Conservation (phyloP, 768 basidiomycete species). For the Boletus rex-veris region DNA sequence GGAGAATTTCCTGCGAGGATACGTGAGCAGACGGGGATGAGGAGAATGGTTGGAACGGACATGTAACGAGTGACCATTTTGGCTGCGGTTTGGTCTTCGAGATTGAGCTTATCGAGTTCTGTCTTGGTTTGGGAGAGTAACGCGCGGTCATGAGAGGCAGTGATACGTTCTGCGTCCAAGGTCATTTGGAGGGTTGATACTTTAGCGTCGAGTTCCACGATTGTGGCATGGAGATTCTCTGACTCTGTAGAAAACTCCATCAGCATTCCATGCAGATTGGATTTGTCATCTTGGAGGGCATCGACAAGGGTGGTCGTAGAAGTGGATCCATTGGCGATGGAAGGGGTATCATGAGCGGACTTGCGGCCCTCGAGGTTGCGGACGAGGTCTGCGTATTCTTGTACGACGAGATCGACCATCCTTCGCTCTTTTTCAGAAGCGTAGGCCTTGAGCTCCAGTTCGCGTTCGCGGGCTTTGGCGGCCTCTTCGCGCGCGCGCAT, state of each 20-base stretch:
- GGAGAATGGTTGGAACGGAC: conserved; percentile 40
- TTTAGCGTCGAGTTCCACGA: conserved; percentile 41
- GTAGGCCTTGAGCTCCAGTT: conserved; percentile 43
- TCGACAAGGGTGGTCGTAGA: conserved; percentile 28
- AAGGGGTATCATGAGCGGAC: conserved; percentile 14
- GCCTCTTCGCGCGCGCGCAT: conserved; percentile 56
- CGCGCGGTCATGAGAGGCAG: conserved; percentile 39
- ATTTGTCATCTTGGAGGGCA: conserved; percentile 47
- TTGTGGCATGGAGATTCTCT: conserved; percentile 43
- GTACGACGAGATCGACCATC: conserved; percentile 61
- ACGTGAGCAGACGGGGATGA: background rate
- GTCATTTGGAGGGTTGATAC: conserved; percentile 41
- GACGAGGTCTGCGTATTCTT: conserved; percentile 75
- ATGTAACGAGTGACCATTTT: conserved; percentile 86
- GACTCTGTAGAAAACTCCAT: conserved; percentile 48
- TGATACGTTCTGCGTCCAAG: conserved; percentile 45
- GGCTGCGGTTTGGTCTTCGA: conserved; percentile 73
- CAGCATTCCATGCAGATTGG: conserved; percentile 45
- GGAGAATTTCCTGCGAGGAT: conserved; percentile 67
- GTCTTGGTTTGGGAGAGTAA: conserved; percentile 45
- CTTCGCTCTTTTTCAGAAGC: conserved; percentile 54
- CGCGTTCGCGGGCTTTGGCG: conserved; percentile 44
- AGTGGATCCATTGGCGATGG: conserved; percentile 11
- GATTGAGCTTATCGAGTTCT: conserved; percentile 51
- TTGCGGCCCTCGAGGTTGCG: conserved; percentile 54